Conservation (phyloP, 768 basidiomycete genomes). For the Suillus subalutaceus region DNA sequence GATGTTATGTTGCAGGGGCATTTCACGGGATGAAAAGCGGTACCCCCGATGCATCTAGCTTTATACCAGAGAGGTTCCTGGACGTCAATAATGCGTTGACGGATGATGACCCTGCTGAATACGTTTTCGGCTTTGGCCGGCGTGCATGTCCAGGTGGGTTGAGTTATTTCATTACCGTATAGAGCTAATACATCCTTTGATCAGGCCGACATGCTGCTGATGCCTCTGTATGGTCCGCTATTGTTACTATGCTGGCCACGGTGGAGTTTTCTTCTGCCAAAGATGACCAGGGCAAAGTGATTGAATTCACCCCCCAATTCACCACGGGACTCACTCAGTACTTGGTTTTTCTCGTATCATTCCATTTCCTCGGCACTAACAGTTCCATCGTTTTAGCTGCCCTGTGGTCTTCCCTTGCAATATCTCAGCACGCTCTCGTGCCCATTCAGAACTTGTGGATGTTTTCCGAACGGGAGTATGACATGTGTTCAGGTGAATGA, state of each 20-base stretch:
- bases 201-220: constrained; percentile 13
- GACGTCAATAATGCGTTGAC: neutral
- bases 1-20: neutral
- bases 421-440: neutral
- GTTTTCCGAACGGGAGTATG: neutral
- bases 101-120: constrained; percentile 13
- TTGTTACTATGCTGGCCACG: constrained; percentile 13
- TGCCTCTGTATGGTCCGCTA: constrained; percentile 12
- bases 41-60: constrained; percentile 15
- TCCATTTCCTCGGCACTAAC: neutral
- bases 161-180: neutral
- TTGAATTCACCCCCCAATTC: constrained; percentile 8
- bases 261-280: constrained; percentile 1
- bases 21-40: constrained; percentile 8
- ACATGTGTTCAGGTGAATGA: neutral
- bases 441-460: neutral
- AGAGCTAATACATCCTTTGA: too few relatives aligned
- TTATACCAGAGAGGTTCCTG: constrained; percentile 21
- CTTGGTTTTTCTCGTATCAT: neutral
- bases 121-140: constrained; percentile 17
- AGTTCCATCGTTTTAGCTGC: neutral
- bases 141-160: constrained; percentile 13
- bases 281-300: constrained; percentile 9
- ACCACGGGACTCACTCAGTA: constrained; percentile 1
- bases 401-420: neutral